A percentile compares a stretch with the other conserved stretches of the same genome.
phyloP scores from a whole-genome alignment of 345 rosid species.

The Eucalyptus regnans region DNA sequence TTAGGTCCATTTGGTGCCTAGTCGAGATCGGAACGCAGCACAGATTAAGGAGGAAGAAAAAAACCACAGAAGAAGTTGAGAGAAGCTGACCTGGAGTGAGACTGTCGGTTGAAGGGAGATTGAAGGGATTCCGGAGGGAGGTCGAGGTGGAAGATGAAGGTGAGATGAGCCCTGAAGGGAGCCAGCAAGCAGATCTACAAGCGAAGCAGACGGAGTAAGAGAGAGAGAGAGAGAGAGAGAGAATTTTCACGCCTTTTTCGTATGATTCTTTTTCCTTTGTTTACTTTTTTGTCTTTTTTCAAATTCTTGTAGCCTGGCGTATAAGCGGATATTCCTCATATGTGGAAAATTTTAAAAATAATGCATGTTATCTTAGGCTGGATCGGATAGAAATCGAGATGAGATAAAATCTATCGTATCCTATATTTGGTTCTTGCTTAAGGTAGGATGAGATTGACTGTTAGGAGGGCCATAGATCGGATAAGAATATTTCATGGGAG shows the following conservation, averaged over 20 bases:
- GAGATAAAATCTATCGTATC: accelerated
- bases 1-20: background rate
- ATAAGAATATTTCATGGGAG: background rate
- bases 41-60: no score
- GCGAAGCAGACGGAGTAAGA: background rate
- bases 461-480: accelerated
- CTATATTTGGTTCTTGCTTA: accelerated
- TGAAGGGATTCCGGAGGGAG: background rate
- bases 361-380: background rate
- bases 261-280: background rate
- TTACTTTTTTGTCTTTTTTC: background rate
- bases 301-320: background rate
- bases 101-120: background rate
- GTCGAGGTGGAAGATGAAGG: background rate
- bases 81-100: background rate
- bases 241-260: background rate
- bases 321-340: background rate
- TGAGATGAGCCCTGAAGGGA: background rate
- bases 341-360: background rate
- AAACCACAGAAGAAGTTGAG: background rate
- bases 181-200: background rate
- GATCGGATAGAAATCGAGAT: accelerated
- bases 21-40: no score
- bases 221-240: background rate
- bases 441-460: background rate